Percentiles rank a stretch among this genome's conserved stretches.
phyloP scores from a whole-genome alignment of 208 protist species.

The Crithidia bombi region DNA sequence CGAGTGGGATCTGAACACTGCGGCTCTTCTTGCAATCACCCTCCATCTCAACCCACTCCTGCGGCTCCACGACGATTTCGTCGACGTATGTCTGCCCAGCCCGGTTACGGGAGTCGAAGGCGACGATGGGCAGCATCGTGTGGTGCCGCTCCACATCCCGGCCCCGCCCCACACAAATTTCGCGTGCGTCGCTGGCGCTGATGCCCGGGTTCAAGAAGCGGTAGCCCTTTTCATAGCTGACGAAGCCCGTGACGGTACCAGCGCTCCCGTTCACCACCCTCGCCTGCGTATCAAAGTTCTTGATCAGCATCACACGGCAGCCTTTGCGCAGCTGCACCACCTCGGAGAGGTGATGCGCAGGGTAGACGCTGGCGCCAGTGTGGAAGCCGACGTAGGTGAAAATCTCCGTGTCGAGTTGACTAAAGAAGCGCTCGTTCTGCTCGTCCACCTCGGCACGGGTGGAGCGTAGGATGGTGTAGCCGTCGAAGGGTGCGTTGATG shows the following conservation, averaged over 20 bases:
- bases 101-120: conserved; percentile 43
- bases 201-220: conserved; percentile 43
- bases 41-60: conserved; percentile 69
- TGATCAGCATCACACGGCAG: conserved; percentile 89
- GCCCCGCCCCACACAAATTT: conserved; percentile 38
- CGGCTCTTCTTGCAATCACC: conserved; percentile 52
- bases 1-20: conserved; percentile 90
- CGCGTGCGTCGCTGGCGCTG: conserved; percentile 15
- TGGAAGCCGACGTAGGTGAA: conserved; percentile 59
- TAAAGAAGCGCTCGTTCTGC: conserved; percentile 68
- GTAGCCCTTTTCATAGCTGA: conserved; percentile 44
- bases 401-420: conserved; percentile 51
- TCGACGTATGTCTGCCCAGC: conserved; percentile 21
- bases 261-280: conserved; percentile 87
- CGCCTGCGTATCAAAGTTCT: conserved; percentile 66
- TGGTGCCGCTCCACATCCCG: conserved; percentile 23
- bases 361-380: conserved; percentile 49
- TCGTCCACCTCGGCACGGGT: conserved; percentile 58
- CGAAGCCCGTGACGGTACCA: conserved; percentile 74
- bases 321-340: conserved; percentile 67
- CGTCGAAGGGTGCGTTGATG: conserved; percentile 41
- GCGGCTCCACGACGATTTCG: conserved; percentile 78
- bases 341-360: conserved; percentile 35
- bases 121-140: conserved; percentile 66
- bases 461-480: conserved; percentile 77